Evolutionary conservation across 768 basidiomycete species (phyloP), one percentile per base, ranked within the genome.

Genomic region (Russula ochroleuca): DNA sequence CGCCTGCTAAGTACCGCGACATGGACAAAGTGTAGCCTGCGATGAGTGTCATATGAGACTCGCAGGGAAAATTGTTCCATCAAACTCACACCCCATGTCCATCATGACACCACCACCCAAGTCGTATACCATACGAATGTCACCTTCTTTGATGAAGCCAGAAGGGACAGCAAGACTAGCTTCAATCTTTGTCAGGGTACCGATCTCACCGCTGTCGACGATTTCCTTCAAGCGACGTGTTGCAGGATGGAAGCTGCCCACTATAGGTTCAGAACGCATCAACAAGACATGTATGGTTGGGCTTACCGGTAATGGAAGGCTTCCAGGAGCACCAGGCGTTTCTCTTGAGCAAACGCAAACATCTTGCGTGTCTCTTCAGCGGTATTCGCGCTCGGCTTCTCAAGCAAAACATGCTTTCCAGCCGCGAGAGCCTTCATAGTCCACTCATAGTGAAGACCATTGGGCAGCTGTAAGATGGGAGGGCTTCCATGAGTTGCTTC

Each of bases 331-430:
- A 86, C 77, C 5, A 83, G 75, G 17, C 78, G 79, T 61, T 80
- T 81, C 64, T 74, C 67, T 65, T 79, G 72, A 3, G 84, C 83
- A 23, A 81, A 57, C 11, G 77, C 78, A 62, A 80, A 83, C 77
- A 86, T 83, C 58, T 76, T 73, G 5, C 75, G 73, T 6, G 79
- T 77, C 72, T 86, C 83, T 33, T 78, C 80, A 2, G 82, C 79
- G 0, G 79, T 81, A 58, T 80, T 69, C n/a, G 78, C 74, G 47
- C 74, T 78, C 50, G 84, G 85, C 67, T 86, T 87, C 67, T 87
- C 86, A 21, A 85, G 74, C 11, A 86, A 74, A 28, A 87, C 85
- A 63, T 86, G 85, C 69, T 88, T 86, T 6, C 86, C 85, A 2
- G 81, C 80, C 15, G 72, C 71, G 9, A 87, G 79, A 7, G 84